Evolutionary conservation across 2,329 filamentous ascomycete genomes (phyloP), one percentile per base, ranked within the genome.

Genomic region (Penicillium sp.): DNA sequence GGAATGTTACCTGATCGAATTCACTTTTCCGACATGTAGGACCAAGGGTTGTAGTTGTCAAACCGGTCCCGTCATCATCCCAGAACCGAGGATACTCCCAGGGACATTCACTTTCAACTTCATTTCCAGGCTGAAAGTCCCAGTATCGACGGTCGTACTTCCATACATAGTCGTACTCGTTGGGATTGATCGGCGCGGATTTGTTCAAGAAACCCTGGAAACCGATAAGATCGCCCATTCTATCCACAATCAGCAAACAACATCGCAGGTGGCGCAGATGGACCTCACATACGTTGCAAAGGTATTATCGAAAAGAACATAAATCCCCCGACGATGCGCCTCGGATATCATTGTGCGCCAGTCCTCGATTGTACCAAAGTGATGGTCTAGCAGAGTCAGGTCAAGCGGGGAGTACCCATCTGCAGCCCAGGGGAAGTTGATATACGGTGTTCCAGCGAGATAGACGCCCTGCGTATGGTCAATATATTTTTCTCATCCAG

Each of bases 281-380:
- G 15, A 27, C 3, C 2, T 15, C 15, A 71, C 78, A 75, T 71
- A 81, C 77, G 86, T 88, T 44, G 83, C 81, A 67, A 88, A 82
- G 4, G 86, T 88, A 67, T 87, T 87, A 68, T 88, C 86, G 53
- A 88, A 72, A 25, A 89, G 71, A 47, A 88, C 83, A 71, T 87
- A 87, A 85, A 89, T 88, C 51, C 79, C 82, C 29, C 83, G 78
- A 3, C 73, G 72, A 66, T 89, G 86, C n/a, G 88, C 84, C 52
- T 84, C 84, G 17, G 79, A 74, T 56, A 88, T 82, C 2, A 81
- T 73, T 72, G 66, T 89, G 86, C 84, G 80, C 83, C 85, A 88
- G 55, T 78, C 73, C 23, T 80, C 70, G 55, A 89, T 82, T 51
- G 78, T 81, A 33, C 85, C 86, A 61, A 83, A 84, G 66, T 89